A percentile compares a stretch with the other conserved stretches of the same genome.
These are phyloP conservation scores for Gloeostereum incarnatum DNA, from an alignment of 768 basidiomycete genomes.

Conservation along the genomic window DNA sequence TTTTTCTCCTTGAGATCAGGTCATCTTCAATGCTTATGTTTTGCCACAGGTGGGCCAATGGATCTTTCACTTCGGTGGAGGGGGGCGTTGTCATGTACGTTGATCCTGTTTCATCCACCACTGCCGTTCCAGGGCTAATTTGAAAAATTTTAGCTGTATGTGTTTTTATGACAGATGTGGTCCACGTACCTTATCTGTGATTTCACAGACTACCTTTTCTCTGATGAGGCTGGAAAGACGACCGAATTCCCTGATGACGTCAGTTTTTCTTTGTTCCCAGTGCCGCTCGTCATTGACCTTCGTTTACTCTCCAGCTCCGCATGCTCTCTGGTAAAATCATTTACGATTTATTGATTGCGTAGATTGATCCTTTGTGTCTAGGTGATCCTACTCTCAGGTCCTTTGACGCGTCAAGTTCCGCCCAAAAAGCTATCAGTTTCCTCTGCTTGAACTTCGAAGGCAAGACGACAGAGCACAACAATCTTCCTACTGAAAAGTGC, in stretches of 20 bases:
- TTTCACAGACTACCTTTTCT: constrained; percentile 37
- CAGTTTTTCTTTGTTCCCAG: constrained; percentile 10
- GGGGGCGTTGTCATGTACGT: constrained; percentile 38
- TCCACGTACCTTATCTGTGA: neutral
- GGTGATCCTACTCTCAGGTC: constrained; percentile 35
- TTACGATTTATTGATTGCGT: constrained; percentile 3
- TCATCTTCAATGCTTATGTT: neutral
- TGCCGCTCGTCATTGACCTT: constrained; percentile 1
- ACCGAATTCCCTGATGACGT: constrained; percentile 49
- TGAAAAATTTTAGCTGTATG: constrained; percentile 10
- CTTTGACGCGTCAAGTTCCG: constrained; percentile 32
- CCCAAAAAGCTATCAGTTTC: constrained; percentile 38
- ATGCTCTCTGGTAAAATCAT: constrained; percentile 37
- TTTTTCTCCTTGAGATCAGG: neutral
- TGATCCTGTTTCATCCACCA: neutral
- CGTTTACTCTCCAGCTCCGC: constrained; percentile 28
- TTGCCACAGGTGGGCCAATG: constrained; percentile 32
- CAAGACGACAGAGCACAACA: constrained; percentile 24
- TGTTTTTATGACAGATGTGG: neutral
- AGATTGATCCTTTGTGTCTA: constrained; percentile 7
- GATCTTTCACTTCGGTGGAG: constrained; percentile 31
- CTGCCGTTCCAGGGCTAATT: neutral
- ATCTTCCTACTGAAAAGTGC: constrained; percentile 27
- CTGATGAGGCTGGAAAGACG: constrained; percentile 32
- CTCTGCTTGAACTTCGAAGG: constrained; percentile 40